These are phyloP conservation scores for Acacia concinna DNA, from an alignment of 331 rosid genomes.

Conservation along the genomic window DNA sequence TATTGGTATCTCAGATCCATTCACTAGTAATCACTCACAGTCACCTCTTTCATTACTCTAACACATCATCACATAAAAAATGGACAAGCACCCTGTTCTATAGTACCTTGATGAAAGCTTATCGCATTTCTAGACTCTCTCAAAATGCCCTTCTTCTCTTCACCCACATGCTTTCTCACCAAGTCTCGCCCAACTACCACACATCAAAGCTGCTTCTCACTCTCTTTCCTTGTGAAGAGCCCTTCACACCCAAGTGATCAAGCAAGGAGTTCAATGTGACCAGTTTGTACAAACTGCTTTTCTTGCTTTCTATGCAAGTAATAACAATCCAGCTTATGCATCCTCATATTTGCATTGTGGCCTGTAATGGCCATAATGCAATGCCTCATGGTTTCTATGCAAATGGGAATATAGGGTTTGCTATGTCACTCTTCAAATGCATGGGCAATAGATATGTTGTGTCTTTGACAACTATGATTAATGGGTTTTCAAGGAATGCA, in stretches of 20 bases:
- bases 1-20: constrained; percentile 61
- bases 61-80: too few species aligned
- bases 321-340: constrained; percentile 39
- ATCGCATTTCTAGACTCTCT: constrained; percentile 39
- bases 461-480: constrained; percentile 66
- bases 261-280: constrained; percentile 51
- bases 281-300: constrained; percentile 64
- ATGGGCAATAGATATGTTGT: constrained; percentile 58
- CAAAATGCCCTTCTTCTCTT: constrained; percentile 51
- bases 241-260: constrained; percentile 62
- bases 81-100: too few species aligned
- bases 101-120: constrained; percentile 65
- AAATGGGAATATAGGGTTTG: constrained; percentile 65
- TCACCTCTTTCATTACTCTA: too few species aligned
- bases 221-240: constrained; percentile 25
- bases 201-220: constrained; percentile 55
- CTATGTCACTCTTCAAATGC: constrained; percentile 45
- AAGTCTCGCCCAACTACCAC: constrained; percentile 58
- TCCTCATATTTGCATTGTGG: constrained; percentile 47
- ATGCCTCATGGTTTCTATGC: constrained; percentile 60
- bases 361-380: constrained; percentile 61
- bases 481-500: constrained; percentile 58
- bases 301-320: constrained; percentile 35
- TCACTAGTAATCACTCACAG: constrained; percentile 40
- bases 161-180: constrained; percentile 64